phyloP scores from a whole-genome alignment of 768 basidiomycete genomes.

The Suillus hirtellus region DNA sequence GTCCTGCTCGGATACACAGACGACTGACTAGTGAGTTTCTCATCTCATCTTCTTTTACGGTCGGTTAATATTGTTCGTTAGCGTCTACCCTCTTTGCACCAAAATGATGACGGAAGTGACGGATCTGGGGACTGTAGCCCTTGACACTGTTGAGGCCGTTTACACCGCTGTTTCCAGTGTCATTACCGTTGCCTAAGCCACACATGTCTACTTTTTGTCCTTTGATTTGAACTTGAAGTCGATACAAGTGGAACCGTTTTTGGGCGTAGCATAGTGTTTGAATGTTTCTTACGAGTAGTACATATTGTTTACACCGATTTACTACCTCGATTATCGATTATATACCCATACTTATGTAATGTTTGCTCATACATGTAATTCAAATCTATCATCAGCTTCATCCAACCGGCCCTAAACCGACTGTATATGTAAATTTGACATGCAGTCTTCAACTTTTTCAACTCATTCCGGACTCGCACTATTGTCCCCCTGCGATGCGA shows the following conservation, averaged over 20 bases:
- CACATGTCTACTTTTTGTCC: not conserved
- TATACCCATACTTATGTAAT: not conserved
- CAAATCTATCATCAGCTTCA: not conserved
- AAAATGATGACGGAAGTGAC: not conserved
- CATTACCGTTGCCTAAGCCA: not conserved
- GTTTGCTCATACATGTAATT: not conserved
- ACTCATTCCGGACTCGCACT: slow-evolving; percentile 39
- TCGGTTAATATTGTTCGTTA: not conserved
- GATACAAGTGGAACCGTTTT: not conserved
- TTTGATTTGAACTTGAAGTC: not conserved
- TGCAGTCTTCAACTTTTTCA: slow-evolving; percentile 5
- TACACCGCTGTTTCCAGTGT: not conserved
- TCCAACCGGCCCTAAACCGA: not conserved
- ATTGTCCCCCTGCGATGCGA: slow-evolving; percentile 35
- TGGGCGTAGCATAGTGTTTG: too few relatives aligned
- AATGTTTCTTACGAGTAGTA: not conserved
- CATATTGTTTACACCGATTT: not conserved
- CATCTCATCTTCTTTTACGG: not conserved
- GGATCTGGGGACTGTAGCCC: not conserved
- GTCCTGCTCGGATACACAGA: not conserved
- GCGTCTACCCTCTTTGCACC: not conserved
- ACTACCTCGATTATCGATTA: not conserved
- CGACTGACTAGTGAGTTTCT: not conserved
- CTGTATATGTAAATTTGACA: not conserved
- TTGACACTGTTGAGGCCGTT: not conserved